Conservation (phyloP, 257 asterid species). For the Agastache rugosa region DNA sequence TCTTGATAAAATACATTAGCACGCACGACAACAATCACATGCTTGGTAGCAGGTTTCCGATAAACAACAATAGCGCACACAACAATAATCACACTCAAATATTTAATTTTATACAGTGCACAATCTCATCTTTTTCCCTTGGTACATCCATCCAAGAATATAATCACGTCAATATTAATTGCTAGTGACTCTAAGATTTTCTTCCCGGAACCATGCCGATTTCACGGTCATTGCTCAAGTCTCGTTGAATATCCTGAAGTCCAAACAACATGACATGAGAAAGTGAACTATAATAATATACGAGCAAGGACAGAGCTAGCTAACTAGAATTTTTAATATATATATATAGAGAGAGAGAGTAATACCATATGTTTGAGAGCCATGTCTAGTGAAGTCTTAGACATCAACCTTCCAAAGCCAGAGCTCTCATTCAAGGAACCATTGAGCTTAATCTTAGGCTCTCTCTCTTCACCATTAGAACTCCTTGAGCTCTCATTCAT, state of each 20-base stretch:
- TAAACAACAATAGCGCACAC: no score
- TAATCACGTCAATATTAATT: neutral
- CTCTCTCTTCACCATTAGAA: conserved; percentile 39
- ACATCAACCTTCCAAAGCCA: conserved; percentile 64
- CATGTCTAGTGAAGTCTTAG: conserved; percentile 59
- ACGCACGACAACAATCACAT: no score
- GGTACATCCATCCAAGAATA: neutral
- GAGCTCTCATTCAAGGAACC: conserved; percentile 59
- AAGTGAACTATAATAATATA: neutral
- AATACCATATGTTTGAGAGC: conserved; percentile 49
- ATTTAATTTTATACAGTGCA: neutral
- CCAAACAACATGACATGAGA: neutral
- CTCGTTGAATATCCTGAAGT: conserved; percentile 47
- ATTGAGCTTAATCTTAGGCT: conserved; percentile 40
- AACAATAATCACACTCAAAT: no score
- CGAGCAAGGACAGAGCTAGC: neutral
- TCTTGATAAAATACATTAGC: no score
- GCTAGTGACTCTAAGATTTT: conserved; percentile 35
- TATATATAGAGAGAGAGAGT: conserved; percentile 7
- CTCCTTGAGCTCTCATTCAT: conserved; percentile 53
- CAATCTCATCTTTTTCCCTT: neutral
- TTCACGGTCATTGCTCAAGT: conserved; percentile 35
- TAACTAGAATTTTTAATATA: neutral
- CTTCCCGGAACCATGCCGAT: conserved; percentile 34
- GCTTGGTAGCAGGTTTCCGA: no score